A percentile compares a stretch with the other conserved stretches of the same genome.
These are phyloP conservation scores for Microdochium bolleyi DNA, from an alignment of 2,329 filamentous ascomycete genomes.

Conservation along the genomic window DNA sequence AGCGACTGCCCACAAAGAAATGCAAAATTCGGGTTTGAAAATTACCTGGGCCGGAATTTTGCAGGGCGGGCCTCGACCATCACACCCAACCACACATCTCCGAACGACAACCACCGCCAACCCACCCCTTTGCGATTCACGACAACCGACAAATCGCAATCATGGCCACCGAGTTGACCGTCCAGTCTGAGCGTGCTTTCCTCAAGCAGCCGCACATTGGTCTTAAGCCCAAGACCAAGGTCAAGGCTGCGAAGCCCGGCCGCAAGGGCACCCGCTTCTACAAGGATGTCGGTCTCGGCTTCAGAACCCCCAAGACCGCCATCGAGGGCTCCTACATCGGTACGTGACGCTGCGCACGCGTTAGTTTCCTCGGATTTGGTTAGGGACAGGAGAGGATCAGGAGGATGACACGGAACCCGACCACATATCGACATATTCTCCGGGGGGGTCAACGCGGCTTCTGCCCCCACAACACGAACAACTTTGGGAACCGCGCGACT, in stretches of 20 bases:
- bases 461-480: too few species aligned
- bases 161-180: conserved; percentile 98
- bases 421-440: background rate
- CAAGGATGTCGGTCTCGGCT: conserved; percentile 99
- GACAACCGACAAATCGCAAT: conserved; percentile 39
- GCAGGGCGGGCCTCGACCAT: conserved; percentile 11
- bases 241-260: conserved; percentile 75
- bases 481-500: too few species aligned
- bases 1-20: conserved; percentile 1
- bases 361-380: background rate
- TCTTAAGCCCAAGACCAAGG: conserved; percentile 91
- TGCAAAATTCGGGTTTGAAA: background rate
- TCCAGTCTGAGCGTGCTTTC: conserved; percentile 99
- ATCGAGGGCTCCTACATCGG: conserved; percentile 99
- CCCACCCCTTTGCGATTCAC: conserved; percentile 31
- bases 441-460: too few species aligned
- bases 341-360: conserved; percentile 46
- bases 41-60: background rate
- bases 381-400: background rate
- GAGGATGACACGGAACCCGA: background rate
- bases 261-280: conserved; percentile 65
- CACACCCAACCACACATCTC: conserved; percentile 15
- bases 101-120: conserved; percentile 25
- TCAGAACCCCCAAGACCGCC: conserved; percentile 96
- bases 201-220: conserved; percentile 99